Evolutionary conservation across 2,329 filamentous ascomycete species (phyloP), one percentile per base, ranked within the genome.

Genomic region (Curvularia hawaiiensis): DNA sequence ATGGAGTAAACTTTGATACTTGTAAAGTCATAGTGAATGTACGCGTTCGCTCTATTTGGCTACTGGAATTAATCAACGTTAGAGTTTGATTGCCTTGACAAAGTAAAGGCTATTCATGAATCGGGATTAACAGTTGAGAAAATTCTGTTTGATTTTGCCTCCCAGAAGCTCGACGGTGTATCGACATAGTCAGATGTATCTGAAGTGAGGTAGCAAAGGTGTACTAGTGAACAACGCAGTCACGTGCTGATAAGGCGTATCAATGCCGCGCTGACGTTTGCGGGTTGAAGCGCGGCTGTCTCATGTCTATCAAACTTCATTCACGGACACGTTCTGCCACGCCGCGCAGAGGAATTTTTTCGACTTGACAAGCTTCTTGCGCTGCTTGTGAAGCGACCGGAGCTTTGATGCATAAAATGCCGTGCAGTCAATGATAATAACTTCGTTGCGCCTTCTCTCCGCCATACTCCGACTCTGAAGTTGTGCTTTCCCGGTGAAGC

Each of bases 11-110:
- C 10, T 50, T 44, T 52, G 28, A 61, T 52, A 54, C 40, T 50
- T 59, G 69, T 58, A 69, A 58, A 68, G 69, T 67, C 46, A 31
- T 60, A 67, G 69, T 65, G 71, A 67, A 68, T 70, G 56, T 65
- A 72, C 41, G 62, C 62, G 44, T 58, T 63, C 45, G 24, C 41
- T 35, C 22, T 50, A 20, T 20, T 31, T 14, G n/a, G 14, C 4
- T 28, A 35, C 2, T 16, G 11, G 4, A 3, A 41, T 40, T 39
- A 28, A 12, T 30, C 35, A 38, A 38, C 35, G 31, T 41, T 31
- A 40, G 35, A 12, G n/a, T 38, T 24, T 16, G 11, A 20, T 39
- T 14, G 16, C 4, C 7, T 12, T 28, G 3, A 10, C 14, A 14
- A 4, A 24, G 10, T 9, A n/a, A n/a, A 3, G 5, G 2, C 16